Evolutionary conservation across 305 asterid species (phyloP), one percentile per base, ranked within the genome.

Genomic region (Fraxinus sp.): DNA sequence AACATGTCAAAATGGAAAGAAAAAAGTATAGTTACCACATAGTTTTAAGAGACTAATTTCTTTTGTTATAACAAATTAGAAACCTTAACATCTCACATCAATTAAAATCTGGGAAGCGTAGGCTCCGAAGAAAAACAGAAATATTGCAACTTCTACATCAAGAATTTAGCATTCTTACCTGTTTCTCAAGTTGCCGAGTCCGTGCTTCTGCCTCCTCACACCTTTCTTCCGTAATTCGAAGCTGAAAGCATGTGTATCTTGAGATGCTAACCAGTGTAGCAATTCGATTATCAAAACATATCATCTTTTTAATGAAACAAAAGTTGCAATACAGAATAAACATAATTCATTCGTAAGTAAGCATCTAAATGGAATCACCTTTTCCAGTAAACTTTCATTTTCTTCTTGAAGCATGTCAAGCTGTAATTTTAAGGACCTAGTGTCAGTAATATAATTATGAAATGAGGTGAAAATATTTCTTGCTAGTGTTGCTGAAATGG

Each of bases 321-420:
- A 85, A 74, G 32, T 77, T 85, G 26, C 62, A 36, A 52, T 28
- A 16, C 1, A 59, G 79, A 26, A 75, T 26, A 32, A 64, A 74
- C 32, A 72, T 46, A 72, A 20, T 64, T 66, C 66, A 35, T 18
- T 57, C 4, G 18, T 10, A 71, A 78, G 26, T 10, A 71, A 78
- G 80, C 88, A 82, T 76, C 18, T 81, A 76, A 46, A 72, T 81
- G 81, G 78, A 71, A 84, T 84, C 77, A 95, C 99, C 98, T 95
- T 95, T 83, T 93, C 97, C 75, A 92, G 79, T 86, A 95, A 88
- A 87, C 90, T 90, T 79, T 94, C 99, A 80, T 95, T 95, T 89
- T 95, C 97, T 91, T 95, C 99, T 84, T 95, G 99, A 87, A 95
- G 99, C 97, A 94, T 91, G 87, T 95, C 99, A 84, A 95, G 92